Evolutionary conservation across 345 rosid genomes (phyloP).

Genomic region (Heritiera fomes): DNA sequence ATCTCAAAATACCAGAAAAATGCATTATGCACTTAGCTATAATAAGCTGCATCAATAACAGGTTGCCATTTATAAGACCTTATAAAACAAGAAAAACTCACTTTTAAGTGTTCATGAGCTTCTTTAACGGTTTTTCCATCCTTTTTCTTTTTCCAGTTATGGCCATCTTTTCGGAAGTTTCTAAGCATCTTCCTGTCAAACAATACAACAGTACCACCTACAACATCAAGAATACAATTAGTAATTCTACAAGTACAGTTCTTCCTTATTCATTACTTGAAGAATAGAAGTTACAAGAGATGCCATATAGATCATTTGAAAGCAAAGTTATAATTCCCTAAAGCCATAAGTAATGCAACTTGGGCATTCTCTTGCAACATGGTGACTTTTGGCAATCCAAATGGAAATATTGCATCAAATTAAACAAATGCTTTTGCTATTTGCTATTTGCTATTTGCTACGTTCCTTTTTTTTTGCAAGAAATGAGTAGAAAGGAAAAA

Average conservation of each 20-base stretch:
- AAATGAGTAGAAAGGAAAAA: neutral
- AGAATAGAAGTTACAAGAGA: constrained; percentile 1
- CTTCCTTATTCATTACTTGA: neutral
- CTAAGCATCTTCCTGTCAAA: constrained; percentile 97
- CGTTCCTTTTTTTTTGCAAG: too few species aligned
- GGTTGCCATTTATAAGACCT: constrained; percentile 5
- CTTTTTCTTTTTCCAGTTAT: constrained; percentile 98
- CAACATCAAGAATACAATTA: constrained; percentile 23
- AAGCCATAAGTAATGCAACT: neutral
- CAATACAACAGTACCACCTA: constrained; percentile 80
- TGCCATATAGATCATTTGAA: neutral
- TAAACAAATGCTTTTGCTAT: neutral
- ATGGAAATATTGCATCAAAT: neutral
- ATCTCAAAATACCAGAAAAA: neutral
- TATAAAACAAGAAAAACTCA: constrained; percentile 34
- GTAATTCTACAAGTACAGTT: neutral
- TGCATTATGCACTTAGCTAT: neutral
- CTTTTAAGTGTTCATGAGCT: constrained; percentile 99
- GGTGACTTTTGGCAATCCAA: neutral
- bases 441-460: neutral
- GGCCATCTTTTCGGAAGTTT: constrained; percentile 97
- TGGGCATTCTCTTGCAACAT: neutral
- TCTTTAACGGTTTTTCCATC: constrained; percentile 98
- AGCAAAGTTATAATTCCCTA: constrained; percentile 6
- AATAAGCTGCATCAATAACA: constrained; percentile 8